Percentiles rank a stretch among this genome's conserved stretches.
phyloP scores from a whole-genome alignment of 495 filamentous ascomycete genomes.

The Arthonia radiata region DNA sequence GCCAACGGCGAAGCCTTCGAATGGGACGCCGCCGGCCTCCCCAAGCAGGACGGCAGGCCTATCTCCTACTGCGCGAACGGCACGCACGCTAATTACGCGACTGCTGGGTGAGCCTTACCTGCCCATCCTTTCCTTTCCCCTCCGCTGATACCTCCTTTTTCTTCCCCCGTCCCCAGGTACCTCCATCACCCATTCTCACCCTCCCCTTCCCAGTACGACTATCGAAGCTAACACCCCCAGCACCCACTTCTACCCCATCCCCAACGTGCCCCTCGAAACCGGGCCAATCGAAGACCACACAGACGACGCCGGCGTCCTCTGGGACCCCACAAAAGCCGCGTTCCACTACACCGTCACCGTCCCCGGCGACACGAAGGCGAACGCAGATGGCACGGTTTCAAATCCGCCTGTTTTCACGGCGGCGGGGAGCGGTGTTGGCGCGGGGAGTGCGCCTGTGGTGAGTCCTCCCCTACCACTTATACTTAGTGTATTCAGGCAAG shows the following conservation, averaged over 20 bases:
- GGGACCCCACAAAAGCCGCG: constrained; percentile 51
- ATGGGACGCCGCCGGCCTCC: constrained; percentile 25
- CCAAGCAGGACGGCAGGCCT: constrained; percentile 27
- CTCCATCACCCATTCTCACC: too few species aligned
- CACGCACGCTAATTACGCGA: constrained; percentile 34
- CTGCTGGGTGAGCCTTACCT: constrained; percentile 16
- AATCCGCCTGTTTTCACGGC: too few species aligned
- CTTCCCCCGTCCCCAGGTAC: too few species aligned
- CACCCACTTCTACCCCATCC: constrained; percentile 10
- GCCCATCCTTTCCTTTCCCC: too few species aligned
- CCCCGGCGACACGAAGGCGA: too few species aligned
- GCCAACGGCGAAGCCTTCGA: constrained; percentile 35
- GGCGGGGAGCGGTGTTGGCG: too few species aligned
- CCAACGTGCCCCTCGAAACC: constrained; percentile 7
- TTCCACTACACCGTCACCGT: constrained; percentile 82
- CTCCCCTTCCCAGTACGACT: neutral
- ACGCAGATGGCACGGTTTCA: too few species aligned
- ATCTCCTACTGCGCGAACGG: constrained; percentile 29
- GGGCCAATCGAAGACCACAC: constrained; percentile 6
- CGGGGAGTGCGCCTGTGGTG: too few species aligned
- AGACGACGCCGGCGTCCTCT: constrained; percentile 12
- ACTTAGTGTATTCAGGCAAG: too few species aligned
- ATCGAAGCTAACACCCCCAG: neutral
- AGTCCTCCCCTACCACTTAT: too few species aligned
- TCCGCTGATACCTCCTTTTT: too few species aligned